phyloP scores from a whole-genome alignment of 441 rosid species.

The Sinapis alba region DNA sequence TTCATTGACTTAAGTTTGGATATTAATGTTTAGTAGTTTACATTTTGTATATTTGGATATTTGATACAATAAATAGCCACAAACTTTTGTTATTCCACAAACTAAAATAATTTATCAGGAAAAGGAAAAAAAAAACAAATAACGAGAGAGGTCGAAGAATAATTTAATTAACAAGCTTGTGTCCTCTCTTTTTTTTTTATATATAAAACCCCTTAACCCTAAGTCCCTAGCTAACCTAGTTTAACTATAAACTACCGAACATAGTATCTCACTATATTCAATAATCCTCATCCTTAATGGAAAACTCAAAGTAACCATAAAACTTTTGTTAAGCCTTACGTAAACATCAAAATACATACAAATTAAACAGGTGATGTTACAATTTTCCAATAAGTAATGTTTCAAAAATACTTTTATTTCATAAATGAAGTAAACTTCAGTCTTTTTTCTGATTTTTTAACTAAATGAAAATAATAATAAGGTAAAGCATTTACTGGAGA shows the following conservation, averaged over 20 bases:
- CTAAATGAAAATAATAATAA: not conserved
- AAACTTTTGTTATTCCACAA: not conserved
- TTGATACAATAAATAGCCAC: too few relatives aligned
- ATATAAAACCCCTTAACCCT: not conserved
- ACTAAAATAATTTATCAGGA: too few relatives aligned
- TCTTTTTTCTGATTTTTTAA: too few relatives aligned
- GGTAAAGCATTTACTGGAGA: not conserved
- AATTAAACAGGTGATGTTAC: not conserved
- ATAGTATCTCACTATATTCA: not conserved
- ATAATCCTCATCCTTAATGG: not conserved
- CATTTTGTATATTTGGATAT: too few relatives aligned
- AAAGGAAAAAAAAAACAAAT: not conserved
- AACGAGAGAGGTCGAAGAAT: not conserved
- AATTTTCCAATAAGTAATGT: too few relatives aligned
- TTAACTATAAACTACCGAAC: slow-evolving; percentile 12
- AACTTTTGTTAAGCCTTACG: not conserved
- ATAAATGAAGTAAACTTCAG: not conserved
- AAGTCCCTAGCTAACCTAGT: slow-evolving; percentile 19
- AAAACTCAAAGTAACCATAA: not conserved
- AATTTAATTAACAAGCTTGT: not conserved
- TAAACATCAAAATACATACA: too few relatives aligned
- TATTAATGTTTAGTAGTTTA: too few relatives aligned
- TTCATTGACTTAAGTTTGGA: too few relatives aligned
- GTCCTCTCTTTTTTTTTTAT: too few relatives aligned
- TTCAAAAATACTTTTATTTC: not conserved